Base-by-base conservation (phyloP, 768 basidiomycete species). In the Termitomyces sp. region DNA sequence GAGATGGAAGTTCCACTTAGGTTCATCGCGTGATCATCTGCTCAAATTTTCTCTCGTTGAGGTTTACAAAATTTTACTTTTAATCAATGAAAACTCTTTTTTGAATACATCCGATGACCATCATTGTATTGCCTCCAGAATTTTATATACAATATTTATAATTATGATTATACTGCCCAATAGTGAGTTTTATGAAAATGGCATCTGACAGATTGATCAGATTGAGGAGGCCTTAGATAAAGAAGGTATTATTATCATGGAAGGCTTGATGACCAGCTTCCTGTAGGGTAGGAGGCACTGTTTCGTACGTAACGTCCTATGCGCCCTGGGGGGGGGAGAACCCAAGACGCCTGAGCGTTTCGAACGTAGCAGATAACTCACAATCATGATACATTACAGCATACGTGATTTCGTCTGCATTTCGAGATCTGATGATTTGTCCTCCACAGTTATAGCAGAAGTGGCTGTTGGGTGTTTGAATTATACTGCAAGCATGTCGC, bases 371-470 rank as follows among this genome's bases (percentile, higher is more conserved):
- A 21, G 23, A 23, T 23, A 23, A 10, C 5, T 50, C 38, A 7
- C 50, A 50, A 40, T 40, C 50, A 40, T 50, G 50, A 17, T n/a
- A 28, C 37, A 50, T 50, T 40, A 56, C 55, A 7, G 55, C 48
- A 23, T 35, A 14, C 3, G 2, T 33, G n/a, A 56, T 50, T 9
- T 37, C 48, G 3, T 26, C 40, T 23, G 40, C 11, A 21, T 50
- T 28, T 21, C 41, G 42, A 6, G 58, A 56, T 51, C 30, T 56
- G 23, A 79, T 72, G 54, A 84, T 84, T 49, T 72, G 61, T 12
- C 66, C 64, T n/a, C 81, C 81, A 54, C 82, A 83, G 12, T 65
- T 23, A 55, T 83, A 83, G 60, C 82, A 83, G 62, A 83, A 83
- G 59, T 83, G 81, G 11, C 70, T 71, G 37, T 6, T 41, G 17